Base-by-base conservation (phyloP, 768 basidiomycete genomes). In the Ephemerocybe angulata region DNA sequence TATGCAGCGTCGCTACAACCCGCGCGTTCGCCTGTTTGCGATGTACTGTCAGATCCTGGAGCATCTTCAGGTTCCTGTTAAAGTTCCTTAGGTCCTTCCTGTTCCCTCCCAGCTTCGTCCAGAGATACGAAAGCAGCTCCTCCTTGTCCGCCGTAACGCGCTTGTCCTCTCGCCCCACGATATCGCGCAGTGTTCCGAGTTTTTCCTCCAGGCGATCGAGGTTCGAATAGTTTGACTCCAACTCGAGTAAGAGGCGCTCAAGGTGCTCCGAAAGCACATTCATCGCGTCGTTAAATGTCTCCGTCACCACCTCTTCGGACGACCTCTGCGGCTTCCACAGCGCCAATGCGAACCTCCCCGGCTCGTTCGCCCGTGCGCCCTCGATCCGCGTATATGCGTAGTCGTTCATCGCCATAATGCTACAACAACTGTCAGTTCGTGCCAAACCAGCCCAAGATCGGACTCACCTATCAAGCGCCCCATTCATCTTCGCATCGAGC, bases 391-490 rank as follows among this genome's bases (percentile, higher is more conserved):
- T 71, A 48, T 89, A 71, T 1, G 86, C 90, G 60, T 87, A 83
- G 52, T 84, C 84, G 57, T 89, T 91, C 49, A 88, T 75, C 0
- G 88, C 86, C 69, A 88, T 77, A 60, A 90, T 83, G 42, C 87
- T 90, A 52, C 19, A 48, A 46, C 13, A 42, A 5, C 19, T 47
- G 11, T 63, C 25, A 43, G 43, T 37, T 31, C 53, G 33, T 54
- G 31, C 28, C 8, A 57, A 21, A 55, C 31, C 24, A 38, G 17
- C 21, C 22, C 42, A 24, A n/a, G 46, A 28, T 11, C 25, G n/a
- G 1, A 69, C 84, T 63, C 53, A 88, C 89, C 72, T 82, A 57
- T 92, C 90, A 1, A 91, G 85, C 0, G 87, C 81, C 30, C 88
- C 86, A 31, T 81, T 78, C n/a, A 90, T 79, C 62, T 78, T 87